phyloP scores from a whole-genome alignment of 2,329 filamentous ascomycete genomes.

The Colletotrichum sp. region DNA sequence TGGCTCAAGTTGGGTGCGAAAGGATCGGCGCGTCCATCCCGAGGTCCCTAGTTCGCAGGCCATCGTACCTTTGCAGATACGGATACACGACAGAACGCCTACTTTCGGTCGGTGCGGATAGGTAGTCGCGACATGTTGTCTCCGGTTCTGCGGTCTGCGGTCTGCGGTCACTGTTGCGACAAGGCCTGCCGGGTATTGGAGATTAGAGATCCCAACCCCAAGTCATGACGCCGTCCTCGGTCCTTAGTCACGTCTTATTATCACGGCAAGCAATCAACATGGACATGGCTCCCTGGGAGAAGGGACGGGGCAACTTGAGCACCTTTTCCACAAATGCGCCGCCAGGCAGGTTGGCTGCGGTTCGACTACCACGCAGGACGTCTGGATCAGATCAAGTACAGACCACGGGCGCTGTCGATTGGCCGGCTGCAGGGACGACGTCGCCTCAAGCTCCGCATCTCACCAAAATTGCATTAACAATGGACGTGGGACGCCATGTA shows the following conservation, averaged over 20 bases:
- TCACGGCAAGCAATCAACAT: not conserved
- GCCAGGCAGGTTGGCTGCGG: not conserved
- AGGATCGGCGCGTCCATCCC: conserved; percentile 14
- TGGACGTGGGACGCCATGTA: not conserved
- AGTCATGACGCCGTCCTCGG: conserved; percentile 2
- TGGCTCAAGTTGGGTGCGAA: conserved; percentile 10
- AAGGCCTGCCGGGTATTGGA: not conserved
- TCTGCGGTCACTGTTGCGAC: not conserved
- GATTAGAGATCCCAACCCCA: not conserved
- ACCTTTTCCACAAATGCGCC: conserved; percentile 4
- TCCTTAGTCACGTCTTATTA: not conserved
- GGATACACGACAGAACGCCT: not conserved
- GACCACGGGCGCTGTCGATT: not conserved
- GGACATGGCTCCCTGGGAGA: conserved; percentile 4
- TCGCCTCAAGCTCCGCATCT: conserved; percentile 16
- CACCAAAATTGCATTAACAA: conserved; percentile 13
- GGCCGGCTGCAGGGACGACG: conserved; percentile 2
- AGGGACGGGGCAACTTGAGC: conserved; percentile 17
- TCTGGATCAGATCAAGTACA: conserved; percentile 12
- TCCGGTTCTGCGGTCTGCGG: not conserved
- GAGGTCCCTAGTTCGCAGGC: conserved; percentile 1
- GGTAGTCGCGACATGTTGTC: not conserved
- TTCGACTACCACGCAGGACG: not conserved
- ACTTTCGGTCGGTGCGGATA: not conserved
- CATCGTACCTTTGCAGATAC: not conserved